phyloP scores from a whole-genome alignment of 495 filamentous ascomycete genomes.

The Trichocladium antarcticum region DNA sequence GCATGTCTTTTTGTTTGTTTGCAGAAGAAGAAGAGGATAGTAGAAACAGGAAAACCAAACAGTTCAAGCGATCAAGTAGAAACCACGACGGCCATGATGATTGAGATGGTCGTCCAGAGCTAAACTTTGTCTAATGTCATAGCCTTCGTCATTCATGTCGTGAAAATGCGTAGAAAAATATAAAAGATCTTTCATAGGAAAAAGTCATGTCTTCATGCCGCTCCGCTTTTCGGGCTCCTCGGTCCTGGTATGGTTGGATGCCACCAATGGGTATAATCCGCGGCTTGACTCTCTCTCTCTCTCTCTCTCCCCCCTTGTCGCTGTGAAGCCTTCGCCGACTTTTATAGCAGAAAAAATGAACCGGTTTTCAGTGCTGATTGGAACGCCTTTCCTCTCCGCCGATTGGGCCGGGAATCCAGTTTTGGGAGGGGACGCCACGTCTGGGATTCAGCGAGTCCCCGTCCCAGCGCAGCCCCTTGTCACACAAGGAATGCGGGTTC shows the following conservation, averaged over 20 bases:
- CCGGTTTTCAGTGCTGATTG: constrained; percentile 3
- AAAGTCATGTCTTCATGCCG: constrained; percentile 8
- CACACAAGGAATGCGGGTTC: constrained; percentile 10
- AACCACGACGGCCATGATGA: not conserved
- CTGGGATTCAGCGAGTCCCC: constrained; percentile 13
- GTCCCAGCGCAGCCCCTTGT: not conserved
- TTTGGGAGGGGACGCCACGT: not conserved
- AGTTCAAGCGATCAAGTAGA: not conserved
- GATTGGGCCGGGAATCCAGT: constrained; percentile 3
- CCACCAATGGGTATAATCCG: constrained; percentile 20
- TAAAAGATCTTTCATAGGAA: constrained; percentile 4
- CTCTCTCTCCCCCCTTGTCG: constrained; percentile 18
- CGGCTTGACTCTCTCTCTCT: constrained; percentile 12
- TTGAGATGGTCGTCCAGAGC: not conserved
- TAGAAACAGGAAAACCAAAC: not conserved
- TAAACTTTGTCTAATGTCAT: constrained; percentile 25
- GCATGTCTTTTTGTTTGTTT: constrained; percentile 3
- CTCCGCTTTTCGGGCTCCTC: not conserved
- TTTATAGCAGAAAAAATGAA: constrained; percentile 28
- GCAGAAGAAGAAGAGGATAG: not conserved
- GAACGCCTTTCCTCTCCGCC: constrained; percentile 1
- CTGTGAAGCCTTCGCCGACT: constrained; percentile 42
- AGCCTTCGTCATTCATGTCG: constrained; percentile 26
- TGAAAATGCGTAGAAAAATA: constrained; percentile 17
- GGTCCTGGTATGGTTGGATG: constrained; percentile 11